These are phyloP conservation scores for Juglanconis oblonga DNA, from an alignment of 2,329 filamentous ascomycete genomes.

Conservation along the genomic window DNA sequence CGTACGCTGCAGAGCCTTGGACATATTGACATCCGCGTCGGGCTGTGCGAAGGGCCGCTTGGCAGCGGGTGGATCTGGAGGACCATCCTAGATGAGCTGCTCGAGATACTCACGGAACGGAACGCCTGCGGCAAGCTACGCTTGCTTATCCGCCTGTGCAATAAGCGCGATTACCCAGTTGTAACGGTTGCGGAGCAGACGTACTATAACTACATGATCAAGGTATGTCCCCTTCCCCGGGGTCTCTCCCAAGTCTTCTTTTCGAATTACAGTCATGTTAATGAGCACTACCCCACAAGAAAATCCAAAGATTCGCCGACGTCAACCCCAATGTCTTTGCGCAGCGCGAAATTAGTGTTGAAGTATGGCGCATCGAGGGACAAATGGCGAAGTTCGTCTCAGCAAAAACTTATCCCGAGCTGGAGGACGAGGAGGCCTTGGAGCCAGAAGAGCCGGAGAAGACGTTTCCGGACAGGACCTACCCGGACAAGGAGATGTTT, in stretches of 20 bases:
- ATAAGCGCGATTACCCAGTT: constrained; percentile 1
- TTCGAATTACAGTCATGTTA: too few species aligned
- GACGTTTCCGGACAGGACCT: not conserved
- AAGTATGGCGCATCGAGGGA: constrained; percentile 15
- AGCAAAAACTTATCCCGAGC: too few species aligned
- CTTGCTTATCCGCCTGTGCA: constrained; percentile 30
- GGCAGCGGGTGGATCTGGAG: constrained; percentile 28
- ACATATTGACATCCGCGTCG: constrained; percentile 29
- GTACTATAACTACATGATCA: not conserved
- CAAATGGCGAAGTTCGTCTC: not conserved
- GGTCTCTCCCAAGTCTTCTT: not conserved
- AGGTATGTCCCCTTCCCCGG: not conserved
- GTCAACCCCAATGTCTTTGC: constrained; percentile 10
- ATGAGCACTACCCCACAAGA: not conserved
- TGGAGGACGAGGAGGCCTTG: not conserved
- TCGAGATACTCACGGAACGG: constrained; percentile 25
- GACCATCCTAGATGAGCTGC: constrained; percentile 24
- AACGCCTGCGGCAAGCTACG: constrained; percentile 27
- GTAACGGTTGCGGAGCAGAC: not conserved
- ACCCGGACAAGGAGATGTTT: constrained; percentile 17
- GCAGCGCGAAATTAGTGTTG: constrained; percentile 1
- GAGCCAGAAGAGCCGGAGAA: not conserved
- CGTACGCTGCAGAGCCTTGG: constrained; percentile 31
- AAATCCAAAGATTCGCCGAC: not conserved
- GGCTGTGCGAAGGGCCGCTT: constrained; percentile 26